Evolutionary conservation across 2,329 filamentous ascomycete species (phyloP), one percentile per base, ranked within the genome.

Genomic region (Aspergillus sp.): DNA sequence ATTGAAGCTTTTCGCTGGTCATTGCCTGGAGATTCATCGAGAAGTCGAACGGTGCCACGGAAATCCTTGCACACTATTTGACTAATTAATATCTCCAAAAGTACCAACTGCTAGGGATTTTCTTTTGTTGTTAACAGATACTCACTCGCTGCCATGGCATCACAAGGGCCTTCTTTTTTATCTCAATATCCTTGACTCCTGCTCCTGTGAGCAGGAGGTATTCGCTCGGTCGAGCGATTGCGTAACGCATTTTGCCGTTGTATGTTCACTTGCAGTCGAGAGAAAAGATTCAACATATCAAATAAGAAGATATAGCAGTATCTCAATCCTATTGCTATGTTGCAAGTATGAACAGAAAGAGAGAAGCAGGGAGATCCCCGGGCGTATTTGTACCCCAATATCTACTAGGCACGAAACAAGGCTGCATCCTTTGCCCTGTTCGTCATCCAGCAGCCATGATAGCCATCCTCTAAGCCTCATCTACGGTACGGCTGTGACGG

Each of bases 171-270:
- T 88, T 85, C 71, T 94, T 95, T 62, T 80, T 82, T 67, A 94
- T 90, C 57, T 81, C 80, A 58, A 94, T 81, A 60, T 79, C 83
- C 39, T 83, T 76, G 58, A 95, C 78, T 55, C 84, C 82, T 70
- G 83, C 83, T 71, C 89, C 88, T 59, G 88, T 93, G 59, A 93
- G 81, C 75, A 88, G 88, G 69, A 94, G 85, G 77, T 93, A 94
- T 71, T 89, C 81, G 71, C 90, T 86, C 23, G 87, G 84, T 48
- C 81, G 80, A 17, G 86, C 84, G 54, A 89, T 79, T 65, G 77
- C 80, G 71, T 85, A 88, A 57, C 78, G 75, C 35, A 38, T 38
- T 79, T 22, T 41, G 15, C 39, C 13, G 27, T 41, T 37, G 19
- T 30, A 45, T 17, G 51, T 44, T 27, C 12, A 30, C 25, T 12